A percentile compares a stretch with the other conserved stretches of the same genome.
These are phyloP conservation scores for Ophiocordyceps camponoti-leonardi DNA, from an alignment of 2,329 filamentous ascomycete species.

Conservation along the genomic window DNA sequence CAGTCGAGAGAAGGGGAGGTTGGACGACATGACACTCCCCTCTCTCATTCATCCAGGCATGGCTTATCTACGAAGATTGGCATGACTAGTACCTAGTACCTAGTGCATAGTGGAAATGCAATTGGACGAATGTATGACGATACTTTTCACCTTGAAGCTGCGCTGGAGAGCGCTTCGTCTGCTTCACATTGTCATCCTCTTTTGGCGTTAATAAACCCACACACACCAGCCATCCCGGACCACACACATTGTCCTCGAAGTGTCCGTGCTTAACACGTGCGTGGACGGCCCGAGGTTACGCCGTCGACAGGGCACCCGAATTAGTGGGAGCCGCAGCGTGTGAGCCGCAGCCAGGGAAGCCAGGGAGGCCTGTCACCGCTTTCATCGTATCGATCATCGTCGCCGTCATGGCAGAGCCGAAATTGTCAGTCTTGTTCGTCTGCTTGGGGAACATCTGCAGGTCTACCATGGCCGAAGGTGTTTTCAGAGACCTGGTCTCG, in stretches of 20 bases:
- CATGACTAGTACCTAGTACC: too few species aligned
- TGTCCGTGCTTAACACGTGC: not conserved
- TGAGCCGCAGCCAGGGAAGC: too few species aligned
- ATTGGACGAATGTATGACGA: not conserved
- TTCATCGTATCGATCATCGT: not conserved
- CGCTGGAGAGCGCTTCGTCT: too few species aligned
- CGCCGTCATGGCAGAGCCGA: slow-evolving; percentile 18
- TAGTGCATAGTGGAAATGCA: not conserved
- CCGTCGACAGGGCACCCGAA: not conserved
- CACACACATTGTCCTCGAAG: too few species aligned
- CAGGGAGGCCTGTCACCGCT: not conserved
- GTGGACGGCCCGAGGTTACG: not conserved
- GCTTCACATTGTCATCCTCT: too few species aligned
- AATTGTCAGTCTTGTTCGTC: slow-evolving; percentile 70
- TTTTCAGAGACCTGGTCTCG: slow-evolving; percentile 55
- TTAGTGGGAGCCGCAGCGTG: not conserved
- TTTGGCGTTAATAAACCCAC: too few species aligned
- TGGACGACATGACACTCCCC: not conserved
- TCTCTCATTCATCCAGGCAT: not conserved
- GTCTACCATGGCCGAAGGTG: slow-evolving; percentile 91
- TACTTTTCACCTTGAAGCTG: not conserved
- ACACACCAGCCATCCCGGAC: too few species aligned
- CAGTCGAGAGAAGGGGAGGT: not conserved
- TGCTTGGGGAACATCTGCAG: slow-evolving; percentile 93
- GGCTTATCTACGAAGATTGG: too few species aligned